Evolutionary conservation across 2,329 filamentous ascomycete genomes (phyloP).

Genomic region (Colletotrichum melonis): DNA sequence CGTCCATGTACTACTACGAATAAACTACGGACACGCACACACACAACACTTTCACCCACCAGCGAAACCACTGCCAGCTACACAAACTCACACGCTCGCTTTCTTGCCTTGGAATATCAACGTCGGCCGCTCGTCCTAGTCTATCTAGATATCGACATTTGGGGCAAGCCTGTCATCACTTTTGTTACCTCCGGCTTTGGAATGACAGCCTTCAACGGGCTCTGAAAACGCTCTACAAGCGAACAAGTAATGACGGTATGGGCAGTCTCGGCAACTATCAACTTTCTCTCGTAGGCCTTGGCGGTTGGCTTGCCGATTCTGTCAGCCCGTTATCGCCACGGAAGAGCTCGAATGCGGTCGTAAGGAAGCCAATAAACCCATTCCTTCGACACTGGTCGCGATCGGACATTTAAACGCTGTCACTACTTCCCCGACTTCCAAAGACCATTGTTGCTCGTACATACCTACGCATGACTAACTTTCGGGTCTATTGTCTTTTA

Average conservation of each 20-base stretch:
- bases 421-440: not conserved
- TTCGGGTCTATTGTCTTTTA: conserved; percentile 12
- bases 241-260: not conserved
- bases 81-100: not conserved
- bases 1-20: not conserved
- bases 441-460: not conserved
- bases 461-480: not conserved
- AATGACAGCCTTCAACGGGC: conserved; percentile 6
- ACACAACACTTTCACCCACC: not conserved
- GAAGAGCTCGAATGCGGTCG: not conserved
- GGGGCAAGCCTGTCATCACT: no score
- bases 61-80: not conserved
- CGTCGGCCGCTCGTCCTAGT: not conserved
- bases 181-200: not conserved
- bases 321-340: not conserved
- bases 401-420: not conserved
- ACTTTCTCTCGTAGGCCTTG: not conserved
- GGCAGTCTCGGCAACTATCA: not conserved
- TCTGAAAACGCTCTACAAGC: conserved; percentile 17
- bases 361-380: not conserved
- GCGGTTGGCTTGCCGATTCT: not conserved
- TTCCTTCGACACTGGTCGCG: not conserved
- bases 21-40: no score
- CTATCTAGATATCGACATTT: not conserved
- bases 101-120: not conserved